phyloP scores from a whole-genome alignment of 257 asterid species.

The Linaria vulgaris region DNA sequence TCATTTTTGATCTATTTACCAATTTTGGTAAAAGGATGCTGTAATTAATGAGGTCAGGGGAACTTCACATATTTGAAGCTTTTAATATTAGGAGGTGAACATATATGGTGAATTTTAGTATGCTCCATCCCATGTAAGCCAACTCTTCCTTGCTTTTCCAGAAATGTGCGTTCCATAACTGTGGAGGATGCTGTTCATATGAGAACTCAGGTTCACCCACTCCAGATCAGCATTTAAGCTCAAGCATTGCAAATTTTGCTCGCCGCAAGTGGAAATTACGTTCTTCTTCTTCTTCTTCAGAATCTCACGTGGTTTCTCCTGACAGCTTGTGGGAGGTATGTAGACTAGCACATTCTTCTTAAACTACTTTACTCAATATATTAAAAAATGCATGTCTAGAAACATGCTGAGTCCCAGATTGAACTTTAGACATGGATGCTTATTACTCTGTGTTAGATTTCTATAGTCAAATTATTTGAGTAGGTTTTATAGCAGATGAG shows the following conservation, averaged over 20 bases:
- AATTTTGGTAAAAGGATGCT: no score
- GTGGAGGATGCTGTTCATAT: conserved; percentile 39
- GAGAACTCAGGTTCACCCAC: conserved; percentile 32
- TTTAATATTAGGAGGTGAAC: no score
- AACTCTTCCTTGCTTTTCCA: conserved; percentile 30
- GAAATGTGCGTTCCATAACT: conserved; percentile 55
- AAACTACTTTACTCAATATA: not conserved
- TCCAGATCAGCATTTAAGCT: conserved; percentile 33
- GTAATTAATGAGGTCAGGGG: no score
- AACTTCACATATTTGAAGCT: no score
- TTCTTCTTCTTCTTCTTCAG: conserved; percentile 51
- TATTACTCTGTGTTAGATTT: no score
- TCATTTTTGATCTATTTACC: not conserved
- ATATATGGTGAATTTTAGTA: no score
- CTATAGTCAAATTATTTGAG: not conserved
- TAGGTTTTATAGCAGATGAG: not conserved
- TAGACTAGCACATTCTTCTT: conserved; percentile 21
- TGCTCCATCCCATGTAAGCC: conserved; percentile 6
- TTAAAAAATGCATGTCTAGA: conserved; percentile 3
- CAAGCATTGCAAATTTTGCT: conserved; percentile 32
- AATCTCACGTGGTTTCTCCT: conserved; percentile 52
- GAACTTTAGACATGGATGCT: not conserved
- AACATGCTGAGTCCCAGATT: not conserved
- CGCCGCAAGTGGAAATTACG: conserved; percentile 48
- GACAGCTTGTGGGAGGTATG: conserved; percentile 93